A percentile compares a stretch with the other conserved stretches of the same genome.
phyloP scores from a whole-genome alignment of 2,329 filamentous ascomycete species.

The Aspergillus pseudonomiae region DNA sequence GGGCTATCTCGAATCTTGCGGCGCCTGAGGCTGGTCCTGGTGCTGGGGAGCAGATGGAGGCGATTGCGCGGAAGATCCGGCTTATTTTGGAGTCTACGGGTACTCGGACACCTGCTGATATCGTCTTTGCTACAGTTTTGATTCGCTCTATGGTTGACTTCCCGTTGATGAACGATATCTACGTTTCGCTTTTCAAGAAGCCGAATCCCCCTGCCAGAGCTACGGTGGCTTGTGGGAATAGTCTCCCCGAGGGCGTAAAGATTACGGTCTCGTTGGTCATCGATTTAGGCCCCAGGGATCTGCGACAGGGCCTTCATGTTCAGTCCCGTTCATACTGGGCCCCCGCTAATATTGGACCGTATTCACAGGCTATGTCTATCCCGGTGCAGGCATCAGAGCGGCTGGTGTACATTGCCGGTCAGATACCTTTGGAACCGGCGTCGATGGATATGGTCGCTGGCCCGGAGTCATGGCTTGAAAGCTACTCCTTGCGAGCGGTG shows the following conservation, averaged over 20 bases:
- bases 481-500: slow-evolving; percentile 62
- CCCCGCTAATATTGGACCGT: slow-evolving; percentile 94
- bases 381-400: slow-evolving; percentile 31
- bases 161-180: slow-evolving; percentile 71
- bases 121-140: slow-evolving; percentile 62
- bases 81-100: slow-evolving; percentile 28
- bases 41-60: slow-evolving; percentile 45
- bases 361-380: slow-evolving; percentile 77
- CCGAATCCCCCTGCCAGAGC: slow-evolving; percentile 85
- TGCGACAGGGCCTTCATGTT: slow-evolving; percentile 71
- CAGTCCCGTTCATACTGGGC: slow-evolving; percentile 97
- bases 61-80: slow-evolving; percentile 22
- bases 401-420: slow-evolving; percentile 75
- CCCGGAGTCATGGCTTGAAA: slow-evolving; percentile 32
- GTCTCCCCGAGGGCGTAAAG: slow-evolving; percentile 62
- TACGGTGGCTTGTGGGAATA: slow-evolving; percentile 74
- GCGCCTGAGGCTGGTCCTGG: slow-evolving; percentile 43
- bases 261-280: slow-evolving; percentile 62
- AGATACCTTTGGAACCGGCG: slow-evolving; percentile 83
- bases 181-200: slow-evolving; percentile 71
- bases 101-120: slow-evolving; percentile 38
- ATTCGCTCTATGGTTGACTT: slow-evolving; percentile 83
- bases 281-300: slow-evolving; percentile 36
- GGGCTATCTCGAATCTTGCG: slow-evolving; percentile 42
- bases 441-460: slow-evolving; percentile 63